Base-by-base conservation (phyloP, 306 rosid species). In the Amphicarpaea edgeworthii region DNA sequence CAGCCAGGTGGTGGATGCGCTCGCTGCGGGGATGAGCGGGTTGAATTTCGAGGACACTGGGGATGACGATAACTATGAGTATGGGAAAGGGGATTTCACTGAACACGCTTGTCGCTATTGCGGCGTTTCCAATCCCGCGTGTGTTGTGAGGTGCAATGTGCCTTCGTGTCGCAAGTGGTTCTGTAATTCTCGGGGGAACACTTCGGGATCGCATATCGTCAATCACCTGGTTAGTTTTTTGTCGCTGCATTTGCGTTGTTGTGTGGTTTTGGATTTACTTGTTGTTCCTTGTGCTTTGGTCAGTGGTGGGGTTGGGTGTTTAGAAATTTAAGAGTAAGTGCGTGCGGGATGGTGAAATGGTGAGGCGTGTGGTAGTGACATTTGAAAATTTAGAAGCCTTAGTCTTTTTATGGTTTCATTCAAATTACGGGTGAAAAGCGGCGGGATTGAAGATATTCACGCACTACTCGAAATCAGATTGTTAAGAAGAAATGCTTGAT, bases 111-210 rank as follows among this genome's bases (percentile, higher is more conserved):
- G 99, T 60, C 85, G 98, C 73, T 96, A 96, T 82, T 96, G 99
- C 21, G 99, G 99, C 54, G 98, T 96, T 16, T 92, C 99, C 0
- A 96, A 96, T 42, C 99, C 99, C 1, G 98, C 98, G 0, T 96
- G 99, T 63, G 99, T 96, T 4, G 99, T 96, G 75, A 90, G 99
- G 88, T 96, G 99, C 79, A 96, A 96, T 58, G 99, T 96, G 19
- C 99, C 99, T 0, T 93, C 98, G 0, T 96, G 99, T 79, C 91
- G 99, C 3, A 96, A 96, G 74, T 96, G 99, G 99, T 96, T 96
- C 76, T 96, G 99, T 66, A 96, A 96, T 85, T 96, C 99, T 0
- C 83, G 98, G 32, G 99, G 99, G 66, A 96, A 96, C 79, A 96
- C 99, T 43, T 96, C 98, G 2, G 99, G 99, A 60, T 96, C 98